Conservation (phyloP, 305 asterid genomes). For the Fraxinus paxiana region DNA sequence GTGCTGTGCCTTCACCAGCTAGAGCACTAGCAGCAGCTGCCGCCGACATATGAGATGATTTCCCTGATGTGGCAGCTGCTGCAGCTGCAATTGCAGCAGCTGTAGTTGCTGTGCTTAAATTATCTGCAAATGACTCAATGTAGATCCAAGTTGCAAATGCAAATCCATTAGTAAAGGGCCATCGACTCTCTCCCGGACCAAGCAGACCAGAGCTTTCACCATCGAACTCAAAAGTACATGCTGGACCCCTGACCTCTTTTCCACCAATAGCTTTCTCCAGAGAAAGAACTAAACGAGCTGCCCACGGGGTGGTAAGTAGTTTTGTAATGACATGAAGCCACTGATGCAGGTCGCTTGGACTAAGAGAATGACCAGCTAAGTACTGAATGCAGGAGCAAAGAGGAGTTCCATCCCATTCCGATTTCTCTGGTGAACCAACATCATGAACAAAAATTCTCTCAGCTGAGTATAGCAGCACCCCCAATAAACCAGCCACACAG, state of each 20-base stretch:
- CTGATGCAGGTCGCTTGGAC: conserved; percentile 65
- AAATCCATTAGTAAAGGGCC: conserved; percentile 93
- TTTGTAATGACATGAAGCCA: conserved; percentile 76
- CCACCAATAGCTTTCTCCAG: conserved; percentile 95
- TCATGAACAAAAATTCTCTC: conserved; percentile 67
- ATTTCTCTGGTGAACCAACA: conserved; percentile 43
- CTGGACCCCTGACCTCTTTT: conserved; percentile 89
- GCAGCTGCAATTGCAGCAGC: conserved; percentile 99
- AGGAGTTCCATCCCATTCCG: conserved; percentile 81
- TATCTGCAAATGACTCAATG: conserved; percentile 95
- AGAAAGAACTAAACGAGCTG: conserved; percentile 66
- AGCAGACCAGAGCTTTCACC: conserved; percentile 98
- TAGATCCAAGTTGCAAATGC: conserved; percentile 97
- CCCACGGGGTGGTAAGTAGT: conserved; percentile 70
- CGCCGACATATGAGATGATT: conserved; percentile 92
- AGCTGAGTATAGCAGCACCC: conserved; percentile 70
- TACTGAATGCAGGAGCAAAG: conserved; percentile 81
- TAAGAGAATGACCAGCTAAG: conserved; percentile 89
- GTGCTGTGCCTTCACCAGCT: conserved; percentile 99
- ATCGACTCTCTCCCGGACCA: conserved; percentile 94
- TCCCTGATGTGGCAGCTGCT: conserved; percentile 95
- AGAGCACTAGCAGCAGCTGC: conserved; percentile 99
- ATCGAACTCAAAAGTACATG: conserved; percentile 87
- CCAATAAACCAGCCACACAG: conserved; percentile 76
- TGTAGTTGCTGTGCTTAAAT: conserved; percentile 91